phyloP scores from a whole-genome alignment of 116 monocot genomes.

The Iris pallida region DNA sequence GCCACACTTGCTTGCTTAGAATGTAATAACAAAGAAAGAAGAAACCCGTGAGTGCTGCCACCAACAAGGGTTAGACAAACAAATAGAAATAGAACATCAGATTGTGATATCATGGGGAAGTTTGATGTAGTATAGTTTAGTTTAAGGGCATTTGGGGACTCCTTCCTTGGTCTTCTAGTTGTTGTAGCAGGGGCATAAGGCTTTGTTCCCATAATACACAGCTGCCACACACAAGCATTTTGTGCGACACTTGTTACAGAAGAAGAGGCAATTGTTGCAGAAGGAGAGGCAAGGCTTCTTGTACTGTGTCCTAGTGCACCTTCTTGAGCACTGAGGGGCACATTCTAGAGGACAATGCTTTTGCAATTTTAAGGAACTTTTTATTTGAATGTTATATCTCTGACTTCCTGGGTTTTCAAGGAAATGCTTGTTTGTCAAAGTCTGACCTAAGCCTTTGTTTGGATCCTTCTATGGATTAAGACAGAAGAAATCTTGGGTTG shows the following conservation, averaged over 20 bases:
- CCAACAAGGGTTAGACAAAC: neutral
- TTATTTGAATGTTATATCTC: too few species aligned
- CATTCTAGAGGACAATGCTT: neutral
- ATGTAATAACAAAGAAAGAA: too few species aligned
- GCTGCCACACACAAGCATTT: constrained; percentile 56
- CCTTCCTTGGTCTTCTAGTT: constrained; percentile 78
- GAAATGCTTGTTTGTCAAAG: too few species aligned
- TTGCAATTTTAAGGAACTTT: too few species aligned
- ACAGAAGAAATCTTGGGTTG: too few species aligned
- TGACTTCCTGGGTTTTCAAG: too few species aligned
- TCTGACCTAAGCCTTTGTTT: too few species aligned
- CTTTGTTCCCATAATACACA: constrained; percentile 60
- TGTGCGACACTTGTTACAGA: constrained; percentile 34
- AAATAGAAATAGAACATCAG: neutral
- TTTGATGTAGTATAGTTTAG: constrained; percentile 3
- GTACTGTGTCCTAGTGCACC: constrained; percentile 19
- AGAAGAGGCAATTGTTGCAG: too few species aligned
- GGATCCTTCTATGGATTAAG: too few species aligned
- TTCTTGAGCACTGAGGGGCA: constrained; percentile 7
- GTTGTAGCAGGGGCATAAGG: constrained; percentile 68
- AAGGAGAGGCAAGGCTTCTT: constrained; percentile 28
- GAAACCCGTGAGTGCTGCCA: too few species aligned
- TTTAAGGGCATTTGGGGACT: constrained; percentile 70
- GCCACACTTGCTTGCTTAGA: constrained; percentile 3
- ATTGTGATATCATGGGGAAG: neutral